These are phyloP conservation scores for Fusarium algeriense DNA, from an alignment of 2,329 filamentous ascomycete genomes.

Conservation along the genomic window DNA sequence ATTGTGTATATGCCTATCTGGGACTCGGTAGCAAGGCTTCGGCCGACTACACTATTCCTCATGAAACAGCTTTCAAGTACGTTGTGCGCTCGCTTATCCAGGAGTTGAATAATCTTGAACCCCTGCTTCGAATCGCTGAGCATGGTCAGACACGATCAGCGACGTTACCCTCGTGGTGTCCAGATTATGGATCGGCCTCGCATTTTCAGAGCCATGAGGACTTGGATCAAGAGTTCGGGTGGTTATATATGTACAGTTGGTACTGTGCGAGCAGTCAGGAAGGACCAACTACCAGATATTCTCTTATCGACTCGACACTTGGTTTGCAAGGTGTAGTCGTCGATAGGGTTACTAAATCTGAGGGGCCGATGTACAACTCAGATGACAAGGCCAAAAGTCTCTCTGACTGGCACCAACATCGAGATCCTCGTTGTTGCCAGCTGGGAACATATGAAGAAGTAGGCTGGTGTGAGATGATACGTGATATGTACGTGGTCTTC, in stretches of 20 bases:
- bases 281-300: background rate
- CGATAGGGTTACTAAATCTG: background rate
- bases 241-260: background rate
- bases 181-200: background rate
- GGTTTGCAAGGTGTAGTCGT: background rate
- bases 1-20: background rate
- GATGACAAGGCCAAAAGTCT: background rate
- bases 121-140: background rate
- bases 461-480: background rate
- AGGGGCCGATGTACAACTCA: accelerated
- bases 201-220: background rate
- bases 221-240: background rate
- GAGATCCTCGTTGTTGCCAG: background rate
- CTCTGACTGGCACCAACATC: background rate
- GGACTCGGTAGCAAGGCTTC: background rate
- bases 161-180: background rate
- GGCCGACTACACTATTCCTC: background rate
- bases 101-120: background rate
- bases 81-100: background rate
- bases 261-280: background rate
- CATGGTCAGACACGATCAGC: no score
- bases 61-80: background rate
- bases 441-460: background rate
- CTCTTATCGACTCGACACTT: background rate
- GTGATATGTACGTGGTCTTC: background rate